Evolutionary conservation across 495 filamentous ascomycete species (phyloP).

Genomic region (Delitschia confertaspora): DNA sequence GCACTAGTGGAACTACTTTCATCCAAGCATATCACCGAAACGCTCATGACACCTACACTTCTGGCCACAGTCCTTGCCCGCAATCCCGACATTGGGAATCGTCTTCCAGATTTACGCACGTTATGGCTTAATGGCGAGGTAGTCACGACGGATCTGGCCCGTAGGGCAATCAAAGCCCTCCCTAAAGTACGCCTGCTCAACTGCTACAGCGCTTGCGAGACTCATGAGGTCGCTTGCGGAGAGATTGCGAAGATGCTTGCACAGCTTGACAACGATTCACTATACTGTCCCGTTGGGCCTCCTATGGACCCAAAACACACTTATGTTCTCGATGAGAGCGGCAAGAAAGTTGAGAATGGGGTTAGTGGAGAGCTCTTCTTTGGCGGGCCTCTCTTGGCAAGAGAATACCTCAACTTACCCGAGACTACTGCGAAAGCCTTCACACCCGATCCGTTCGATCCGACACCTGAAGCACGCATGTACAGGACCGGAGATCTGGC

Average conservation of each 20-base stretch:
- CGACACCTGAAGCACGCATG: slow-evolving; percentile 30
- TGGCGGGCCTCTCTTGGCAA: slow-evolving; percentile 30
- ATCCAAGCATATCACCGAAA: slow-evolving; percentile 52
- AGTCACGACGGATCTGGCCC: slow-evolving; percentile 57
- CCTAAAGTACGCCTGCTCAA: slow-evolving; percentile 58
- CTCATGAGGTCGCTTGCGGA: slow-evolving; percentile 63
- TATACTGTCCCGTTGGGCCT: slow-evolving; percentile 53
- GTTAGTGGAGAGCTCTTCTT: slow-evolving; percentile 32
- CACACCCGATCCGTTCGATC: slow-evolving; percentile 22
- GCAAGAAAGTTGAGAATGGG: slow-evolving; percentile 40
- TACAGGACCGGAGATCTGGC: slow-evolving; percentile 33
- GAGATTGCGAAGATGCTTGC: slow-evolving; percentile 56
- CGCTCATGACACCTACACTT: slow-evolving; percentile 65
- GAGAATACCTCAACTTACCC: slow-evolving; percentile 33
- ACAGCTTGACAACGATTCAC: slow-evolving; percentile 45
- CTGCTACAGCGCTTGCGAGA: slow-evolving; percentile 64
- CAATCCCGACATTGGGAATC: slow-evolving; percentile 46
- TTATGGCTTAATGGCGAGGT: slow-evolving; percentile 67
- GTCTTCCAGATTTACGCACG: slow-evolving; percentile 50
- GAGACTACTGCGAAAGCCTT: slow-evolving; percentile 33
- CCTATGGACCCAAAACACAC: slow-evolving; percentile 49
- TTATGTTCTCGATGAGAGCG: slow-evolving; percentile 52
- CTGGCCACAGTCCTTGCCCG: slow-evolving; percentile 54
- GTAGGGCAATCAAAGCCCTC: slow-evolving; percentile 49
- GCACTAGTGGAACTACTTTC: slow-evolving; percentile 56